A percentile compares a stretch with the other conserved stretches of the same genome.
phyloP scores from a whole-genome alignment of 2,329 filamentous ascomycete genomes.

The Colletotrichum paranaense region DNA sequence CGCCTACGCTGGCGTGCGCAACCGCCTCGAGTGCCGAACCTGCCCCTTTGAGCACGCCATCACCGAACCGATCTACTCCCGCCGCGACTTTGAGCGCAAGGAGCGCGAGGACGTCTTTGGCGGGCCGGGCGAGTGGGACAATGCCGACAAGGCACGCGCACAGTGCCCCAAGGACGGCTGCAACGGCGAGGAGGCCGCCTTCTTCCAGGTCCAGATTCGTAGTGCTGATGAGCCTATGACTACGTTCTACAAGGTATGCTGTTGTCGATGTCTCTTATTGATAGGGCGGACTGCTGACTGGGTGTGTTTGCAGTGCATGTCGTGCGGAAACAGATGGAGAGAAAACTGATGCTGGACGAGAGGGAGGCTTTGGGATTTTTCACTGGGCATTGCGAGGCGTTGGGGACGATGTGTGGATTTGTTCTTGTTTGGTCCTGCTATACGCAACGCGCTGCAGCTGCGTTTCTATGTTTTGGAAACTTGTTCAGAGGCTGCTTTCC shows the following conservation, averaged over 20 bases:
- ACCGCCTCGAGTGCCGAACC: constrained; percentile 94
- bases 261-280: background rate
- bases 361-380: constrained; percentile 12
- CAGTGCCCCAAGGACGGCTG: constrained; percentile 88
- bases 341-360: constrained; percentile 62
- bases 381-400: constrained; percentile 42
- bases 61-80: constrained; percentile 80
- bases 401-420: constrained; percentile 31
- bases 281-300: background rate
- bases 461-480: background rate
- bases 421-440: background rate
- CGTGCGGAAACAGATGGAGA: constrained; percentile 73
- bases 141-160: constrained; percentile 84
- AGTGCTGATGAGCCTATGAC: constrained; percentile 99
- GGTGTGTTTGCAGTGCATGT: constrained; percentile 67
- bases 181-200: constrained; percentile 86
- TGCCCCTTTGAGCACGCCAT: constrained; percentile 94
- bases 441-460: background rate
- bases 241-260: constrained; percentile 84
- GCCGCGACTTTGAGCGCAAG: constrained; percentile 87
- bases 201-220: constrained; percentile 96
- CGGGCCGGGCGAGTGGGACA: constrained; percentile 88
- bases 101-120: constrained; percentile 92
- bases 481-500: background rate
- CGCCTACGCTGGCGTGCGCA: constrained; percentile 66